Base-by-base conservation (phyloP, 352 stramenopile species). In the Hyaloperonospora brassicae region DNA sequence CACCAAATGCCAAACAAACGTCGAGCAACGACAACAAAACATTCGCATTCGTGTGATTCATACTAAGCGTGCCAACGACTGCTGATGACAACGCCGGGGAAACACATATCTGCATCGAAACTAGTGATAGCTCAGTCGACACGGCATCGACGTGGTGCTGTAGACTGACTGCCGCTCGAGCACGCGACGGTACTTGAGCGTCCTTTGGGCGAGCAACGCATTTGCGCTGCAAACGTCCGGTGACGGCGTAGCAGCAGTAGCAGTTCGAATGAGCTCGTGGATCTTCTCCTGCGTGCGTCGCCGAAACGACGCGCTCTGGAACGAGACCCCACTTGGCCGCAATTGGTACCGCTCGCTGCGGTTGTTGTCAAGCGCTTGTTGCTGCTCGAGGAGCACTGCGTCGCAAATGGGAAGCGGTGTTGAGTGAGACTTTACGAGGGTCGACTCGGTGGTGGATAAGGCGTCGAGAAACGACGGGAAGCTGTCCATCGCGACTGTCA, bases 141-240 rank as follows among this genome's bases (percentile, higher is more conserved):
- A 40, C 35, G 35, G 9, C 35, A 40, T n/a, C 4, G 35, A 4
- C 2, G 35, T n/a, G 35, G 35, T 12, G 35, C 9, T 40, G 35
- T 40, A 40, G 9, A 40, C 8, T 40, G 35, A 40, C 35, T 40
- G 34, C 23, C 68, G 68, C 34, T 70, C 61, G 17, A 68, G 47
- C 8, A 76, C 61, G 30, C 68, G 72, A 35, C 73, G 70, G 50
- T 76, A 83, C 56, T 73, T 72, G 39, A 83, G 67, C 30, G 70
- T 65, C 52, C 76, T 79, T 52, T 55, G 62, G 41, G 73, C 73
- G 11, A 84, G 59, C 35, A 75, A 35, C 11, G 65, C 54, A 50
- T 62, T 68, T 41, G 55, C 75, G 36, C 45, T 70, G 57, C 58
- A 61, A 10, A 1, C 34, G 13, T 49, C 27, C 3, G 27, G 27